Evolutionary conservation across 2,329 filamentous ascomycete species (phyloP).

Genomic region (Trichoderma citrinoviride): DNA sequence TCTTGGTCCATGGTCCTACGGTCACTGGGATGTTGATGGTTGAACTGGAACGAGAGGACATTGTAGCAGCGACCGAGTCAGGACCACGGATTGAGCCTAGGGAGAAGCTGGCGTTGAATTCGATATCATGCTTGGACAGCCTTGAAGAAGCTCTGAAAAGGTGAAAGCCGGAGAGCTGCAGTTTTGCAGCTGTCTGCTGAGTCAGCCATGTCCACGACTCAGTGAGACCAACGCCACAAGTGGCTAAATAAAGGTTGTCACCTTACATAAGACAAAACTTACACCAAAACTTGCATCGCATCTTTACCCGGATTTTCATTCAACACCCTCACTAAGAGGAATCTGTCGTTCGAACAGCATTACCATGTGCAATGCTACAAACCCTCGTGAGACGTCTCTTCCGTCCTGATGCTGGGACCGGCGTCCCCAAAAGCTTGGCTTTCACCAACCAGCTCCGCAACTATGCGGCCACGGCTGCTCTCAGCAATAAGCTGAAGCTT

Average conservation of each 20-base stretch:
- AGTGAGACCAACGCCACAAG: slow-evolving; percentile 4
- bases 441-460: slow-evolving; percentile 12
- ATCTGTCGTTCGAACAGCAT: slow-evolving; percentile 15
- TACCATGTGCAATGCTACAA: slow-evolving; percentile 41
- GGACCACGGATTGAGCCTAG: background rate
- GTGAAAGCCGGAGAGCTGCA: background rate
- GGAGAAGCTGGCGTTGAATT: background rate
- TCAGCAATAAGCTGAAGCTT: slow-evolving; percentile 51
- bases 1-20: slow-evolving; percentile 35
- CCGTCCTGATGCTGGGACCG: slow-evolving; percentile 24
- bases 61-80: slow-evolving; percentile 27
- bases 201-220: background rate
- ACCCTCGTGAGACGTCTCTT: slow-evolving; percentile 31
- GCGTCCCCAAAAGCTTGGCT: slow-evolving; percentile 12
- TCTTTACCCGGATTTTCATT: slow-evolving; percentile 8
- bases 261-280: slow-evolving; percentile 1
- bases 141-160: background rate
- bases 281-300: background rate
- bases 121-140: background rate
- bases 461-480: slow-evolving; percentile 27
- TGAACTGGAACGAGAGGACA: slow-evolving; percentile 29
- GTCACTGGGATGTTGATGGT: slow-evolving; percentile 25
- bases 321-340: background rate
- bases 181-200: slow-evolving; percentile 1
- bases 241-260: background rate